Conservation (phyloP, 805 yeast species). For the Pichia manshurica region DNA sequence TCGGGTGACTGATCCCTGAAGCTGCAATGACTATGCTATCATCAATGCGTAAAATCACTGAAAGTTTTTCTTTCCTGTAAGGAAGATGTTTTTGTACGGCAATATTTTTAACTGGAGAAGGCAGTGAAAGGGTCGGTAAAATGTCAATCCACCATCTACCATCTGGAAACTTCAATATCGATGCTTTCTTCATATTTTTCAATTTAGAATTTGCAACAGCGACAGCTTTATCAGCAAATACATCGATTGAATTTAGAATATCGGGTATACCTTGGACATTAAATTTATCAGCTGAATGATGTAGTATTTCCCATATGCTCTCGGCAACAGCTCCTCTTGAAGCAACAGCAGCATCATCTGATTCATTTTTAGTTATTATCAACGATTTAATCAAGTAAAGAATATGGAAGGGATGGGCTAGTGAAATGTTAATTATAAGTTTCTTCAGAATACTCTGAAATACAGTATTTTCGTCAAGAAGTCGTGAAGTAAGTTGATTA, state of each 20-base stretch:
- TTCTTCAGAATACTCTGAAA: slow-evolving; percentile 53
- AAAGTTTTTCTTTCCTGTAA: slow-evolving; percentile 30
- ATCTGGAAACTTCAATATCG: slow-evolving; percentile 32
- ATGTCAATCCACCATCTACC: slow-evolving; percentile 55
- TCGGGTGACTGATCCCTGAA: slow-evolving; percentile 85
- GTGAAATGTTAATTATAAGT: slow-evolving; percentile 33
- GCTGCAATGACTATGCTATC: slow-evolving; percentile 54
- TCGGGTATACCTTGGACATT: slow-evolving; percentile 12
- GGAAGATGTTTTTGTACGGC: slow-evolving; percentile 37
- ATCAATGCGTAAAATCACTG: slow-evolving; percentile 39
- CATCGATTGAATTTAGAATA: slow-evolving; percentile 41
- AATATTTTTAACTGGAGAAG: slow-evolving; percentile 60
- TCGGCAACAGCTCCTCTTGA: slow-evolving; percentile 51
- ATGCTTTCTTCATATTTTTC: slow-evolving; percentile 29
- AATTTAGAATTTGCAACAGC: slow-evolving; percentile 44
- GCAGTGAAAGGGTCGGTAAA: slow-evolving; percentile 43
- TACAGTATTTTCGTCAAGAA: slow-evolving; percentile 39
- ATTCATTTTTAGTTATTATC: slow-evolving; percentile 30
- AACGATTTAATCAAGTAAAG: slow-evolving; percentile 58
- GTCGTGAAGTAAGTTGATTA: slow-evolving; percentile 71
- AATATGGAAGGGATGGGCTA: slow-evolving; percentile 66
- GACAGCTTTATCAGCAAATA: slow-evolving; percentile 46
- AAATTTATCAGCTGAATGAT: slow-evolving; percentile 1
- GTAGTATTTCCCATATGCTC: slow-evolving; percentile 39
- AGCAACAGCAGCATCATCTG: slow-evolving; percentile 33